phyloP scores from a whole-genome alignment of 2,329 filamentous ascomycete species.

The Scytalidium sp. region DNA sequence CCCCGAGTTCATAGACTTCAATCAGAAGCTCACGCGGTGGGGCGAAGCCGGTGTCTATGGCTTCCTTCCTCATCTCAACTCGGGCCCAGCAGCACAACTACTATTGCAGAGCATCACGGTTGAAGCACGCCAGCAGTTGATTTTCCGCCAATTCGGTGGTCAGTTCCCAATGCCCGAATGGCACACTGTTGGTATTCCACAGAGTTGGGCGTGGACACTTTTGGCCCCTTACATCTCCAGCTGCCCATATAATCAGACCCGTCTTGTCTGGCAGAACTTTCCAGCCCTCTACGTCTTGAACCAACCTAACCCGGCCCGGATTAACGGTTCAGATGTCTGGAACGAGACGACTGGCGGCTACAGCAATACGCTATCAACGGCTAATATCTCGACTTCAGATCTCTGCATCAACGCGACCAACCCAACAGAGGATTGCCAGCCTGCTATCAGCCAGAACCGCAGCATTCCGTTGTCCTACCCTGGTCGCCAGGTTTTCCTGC shows the following conservation, averaged over 20 bases:
- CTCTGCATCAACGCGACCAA: conserved; percentile 58
- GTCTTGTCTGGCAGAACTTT: conserved; percentile 83
- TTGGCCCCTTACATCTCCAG: conserved; percentile 77
- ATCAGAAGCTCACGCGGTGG: conserved; percentile 79
- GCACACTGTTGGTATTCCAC: conserved; percentile 77
- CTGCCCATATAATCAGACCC: conserved; percentile 70
- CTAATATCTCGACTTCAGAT: conserved; percentile 34
- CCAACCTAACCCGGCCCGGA: conserved; percentile 70
- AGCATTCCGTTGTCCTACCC: conserved; percentile 70
- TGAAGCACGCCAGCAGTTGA: conserved; percentile 79
- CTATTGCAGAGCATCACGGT: conserved; percentile 74
- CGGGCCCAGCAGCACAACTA: conserved; percentile 69
- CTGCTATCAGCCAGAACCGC: conserved; percentile 67
- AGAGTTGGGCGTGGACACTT: conserved; percentile 82
- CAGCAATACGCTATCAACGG: conserved; percentile 33
- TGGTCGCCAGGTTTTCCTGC: conserved; percentile 66
- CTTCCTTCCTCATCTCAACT: conserved; percentile 75
- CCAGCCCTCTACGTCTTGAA: conserved; percentile 69
- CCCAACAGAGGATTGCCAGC: conserved; percentile 54
- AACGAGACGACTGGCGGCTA: conserved; percentile 61
- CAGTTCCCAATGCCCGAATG: conserved; percentile 80
- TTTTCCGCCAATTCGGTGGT: conserved; percentile 79
- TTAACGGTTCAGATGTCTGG: conserved; percentile 58
- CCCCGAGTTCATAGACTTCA: conserved; percentile 77
- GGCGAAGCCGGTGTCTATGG: conserved; percentile 80